Conservation (phyloP, 2,329 filamentous ascomycete genomes). For the Magnaporthales sp. region DNA sequence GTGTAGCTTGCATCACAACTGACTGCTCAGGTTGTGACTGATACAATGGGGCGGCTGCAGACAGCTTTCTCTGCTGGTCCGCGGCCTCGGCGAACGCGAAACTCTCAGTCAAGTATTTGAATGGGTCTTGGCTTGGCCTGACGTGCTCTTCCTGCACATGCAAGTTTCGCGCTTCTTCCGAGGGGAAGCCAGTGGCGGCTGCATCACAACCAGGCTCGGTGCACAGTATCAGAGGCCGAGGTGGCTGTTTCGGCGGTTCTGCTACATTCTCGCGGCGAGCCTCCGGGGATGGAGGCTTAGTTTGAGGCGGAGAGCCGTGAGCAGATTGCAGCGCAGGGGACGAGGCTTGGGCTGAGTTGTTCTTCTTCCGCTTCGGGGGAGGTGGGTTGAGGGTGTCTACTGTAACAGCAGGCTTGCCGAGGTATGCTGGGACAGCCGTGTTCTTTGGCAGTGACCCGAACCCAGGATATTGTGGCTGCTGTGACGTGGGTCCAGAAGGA, state of each 20-base stretch:
- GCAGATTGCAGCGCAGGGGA: constrained; percentile 25
- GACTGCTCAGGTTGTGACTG: constrained; percentile 9
- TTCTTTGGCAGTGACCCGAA: not conserved
- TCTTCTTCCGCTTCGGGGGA: constrained; percentile 45
- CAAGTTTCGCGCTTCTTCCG: constrained; percentile 41
- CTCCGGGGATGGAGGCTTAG: constrained; percentile 40
- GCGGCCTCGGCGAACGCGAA: constrained; percentile 40
- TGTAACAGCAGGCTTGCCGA: constrained; percentile 41
- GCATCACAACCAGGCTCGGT: constrained; percentile 46
- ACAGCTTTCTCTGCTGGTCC: constrained; percentile 22
- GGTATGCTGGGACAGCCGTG: constrained; percentile 35
- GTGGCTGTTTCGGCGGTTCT: constrained; percentile 20
- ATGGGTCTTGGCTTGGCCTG: constrained; percentile 44
- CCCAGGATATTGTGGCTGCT: constrained; percentile 39
- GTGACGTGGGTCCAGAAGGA: constrained; percentile 47
- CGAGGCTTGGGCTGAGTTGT: constrained; percentile 24
- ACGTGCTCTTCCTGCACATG: constrained; percentile 53
- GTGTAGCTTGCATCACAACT: constrained; percentile 28
- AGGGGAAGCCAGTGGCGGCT: constrained; percentile 39
- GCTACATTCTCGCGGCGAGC: constrained; percentile 25
- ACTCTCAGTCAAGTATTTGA: constrained; percentile 42
- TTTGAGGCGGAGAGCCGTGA: constrained; percentile 37
- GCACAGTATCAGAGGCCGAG: constrained; percentile 39
- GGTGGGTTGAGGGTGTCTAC: constrained; percentile 46
- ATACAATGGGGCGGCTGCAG: not conserved